Evolutionary conservation across 2,329 filamentous ascomycete genomes (phyloP).

Genomic region (Laburnicola sp.): DNA sequence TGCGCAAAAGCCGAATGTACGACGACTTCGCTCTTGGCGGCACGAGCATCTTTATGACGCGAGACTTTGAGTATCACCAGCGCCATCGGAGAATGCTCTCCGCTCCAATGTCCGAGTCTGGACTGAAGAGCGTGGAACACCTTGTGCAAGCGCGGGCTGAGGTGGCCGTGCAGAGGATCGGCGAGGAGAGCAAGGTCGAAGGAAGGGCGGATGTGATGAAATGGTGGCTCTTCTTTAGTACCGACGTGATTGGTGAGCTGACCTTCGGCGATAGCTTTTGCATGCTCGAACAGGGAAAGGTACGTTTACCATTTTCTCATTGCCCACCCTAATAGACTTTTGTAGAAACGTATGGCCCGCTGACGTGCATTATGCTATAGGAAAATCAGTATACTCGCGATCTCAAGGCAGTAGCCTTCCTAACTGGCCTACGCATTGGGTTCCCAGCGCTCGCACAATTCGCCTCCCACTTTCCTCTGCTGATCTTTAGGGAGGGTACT

Average conservation of each 20-base stretch:
- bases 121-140: constrained; percentile 24
- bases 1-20: constrained; percentile 12
- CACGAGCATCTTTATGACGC: constrained; percentile 6
- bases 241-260: constrained; percentile 58
- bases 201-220: constrained; percentile 54
- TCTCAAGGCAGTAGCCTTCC: constrained; percentile 1
- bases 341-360: not conserved
- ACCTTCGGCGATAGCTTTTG: constrained; percentile 59
- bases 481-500: not conserved
- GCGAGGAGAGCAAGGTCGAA: constrained; percentile 46
- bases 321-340: too few species aligned
- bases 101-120: constrained; percentile 5
- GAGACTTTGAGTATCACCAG: constrained; percentile 2
- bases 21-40: not conserved
- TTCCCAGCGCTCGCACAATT: constrained; percentile 8
- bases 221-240: constrained; percentile 59
- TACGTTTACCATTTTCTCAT: constrained; percentile 28
- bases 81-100: constrained; percentile 12
- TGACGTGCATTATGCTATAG: constrained; percentile 1
- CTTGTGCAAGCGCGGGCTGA: constrained; percentile 45
- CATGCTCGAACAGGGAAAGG: constrained; percentile 56
- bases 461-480: constrained; percentile 1
- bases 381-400: constrained; percentile 14
- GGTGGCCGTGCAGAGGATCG: constrained; percentile 51
- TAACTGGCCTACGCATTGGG: not conserved